phyloP scores from a whole-genome alignment of 2,329 filamentous ascomycete species.

The Intubia oerlemansii region DNA sequence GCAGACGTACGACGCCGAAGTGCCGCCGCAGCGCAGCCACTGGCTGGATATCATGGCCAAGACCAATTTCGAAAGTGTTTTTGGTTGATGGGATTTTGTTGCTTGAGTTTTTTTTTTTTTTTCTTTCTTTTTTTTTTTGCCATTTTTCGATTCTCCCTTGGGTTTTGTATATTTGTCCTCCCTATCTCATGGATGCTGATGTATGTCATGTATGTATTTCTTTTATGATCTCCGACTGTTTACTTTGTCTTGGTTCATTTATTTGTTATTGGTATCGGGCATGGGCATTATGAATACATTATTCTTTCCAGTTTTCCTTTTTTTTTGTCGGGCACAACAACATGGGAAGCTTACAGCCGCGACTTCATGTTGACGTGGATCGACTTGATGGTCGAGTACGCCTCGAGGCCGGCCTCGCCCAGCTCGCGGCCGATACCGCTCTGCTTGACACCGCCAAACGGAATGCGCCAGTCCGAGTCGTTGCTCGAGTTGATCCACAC shows the following conservation, averaged over 20 bases:
- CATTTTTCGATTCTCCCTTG: too few species aligned
- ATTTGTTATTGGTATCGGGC: too few species aligned
- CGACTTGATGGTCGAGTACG: slow-evolving; percentile 17
- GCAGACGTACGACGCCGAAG: slow-evolving; percentile 17
- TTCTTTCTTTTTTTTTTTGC: too few species aligned
- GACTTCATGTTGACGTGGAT: slow-evolving; percentile 16
- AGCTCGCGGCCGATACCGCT: slow-evolving; percentile 17
- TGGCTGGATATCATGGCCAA: slow-evolving; percentile 8
- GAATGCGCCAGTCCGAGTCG: slow-evolving; percentile 27
- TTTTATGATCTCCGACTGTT: too few species aligned
- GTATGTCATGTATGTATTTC: too few species aligned
- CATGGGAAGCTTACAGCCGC: slow-evolving; percentile 2
- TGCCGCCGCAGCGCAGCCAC: slow-evolving; percentile 6
- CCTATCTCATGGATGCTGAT: too few species aligned
- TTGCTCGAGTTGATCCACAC: slow-evolving; percentile 25
- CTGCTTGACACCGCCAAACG: slow-evolving; percentile 21
- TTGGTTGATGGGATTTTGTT: slow-evolving; percentile 2
- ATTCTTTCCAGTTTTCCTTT: too few species aligned
- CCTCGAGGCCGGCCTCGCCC: slow-evolving; percentile 15
- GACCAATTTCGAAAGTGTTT: slow-evolving; percentile 5
- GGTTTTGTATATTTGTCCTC: too few species aligned
- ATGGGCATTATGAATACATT: too few species aligned
- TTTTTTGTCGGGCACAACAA: too few species aligned
- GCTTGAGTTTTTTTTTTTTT: too few species aligned
- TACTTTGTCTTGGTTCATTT: too few species aligned